Base-by-base conservation (phyloP, 2,329 filamentous ascomycete species). In the Phialophora chinensis region DNA sequence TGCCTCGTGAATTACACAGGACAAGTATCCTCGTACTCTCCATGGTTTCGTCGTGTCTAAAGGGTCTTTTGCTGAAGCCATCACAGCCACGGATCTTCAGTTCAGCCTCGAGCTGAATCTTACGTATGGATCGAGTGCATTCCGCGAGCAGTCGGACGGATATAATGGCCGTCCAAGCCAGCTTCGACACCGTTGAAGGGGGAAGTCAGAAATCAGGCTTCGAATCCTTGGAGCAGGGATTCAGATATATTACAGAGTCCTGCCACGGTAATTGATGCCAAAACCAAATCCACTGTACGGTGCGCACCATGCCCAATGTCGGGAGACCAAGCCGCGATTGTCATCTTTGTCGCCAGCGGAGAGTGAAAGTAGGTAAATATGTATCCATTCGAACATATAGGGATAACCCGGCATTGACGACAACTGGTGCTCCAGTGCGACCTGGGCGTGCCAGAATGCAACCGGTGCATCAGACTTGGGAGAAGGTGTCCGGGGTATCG, bases 401-500 rank as follows among this genome's bases (percentile, higher is more conserved):
- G 8, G 7, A 31, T 20, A 49, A 44, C 38, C 50, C 47, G 56
- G 63, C 59, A 63, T 58, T 67, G 29, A 67, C 47, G 50, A 7
- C 5, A 11, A 35, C 8, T 35, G 33, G 10, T 20, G 33, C 31
- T 31, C 5, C 42, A 71, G 69, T 71, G 69, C 49, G 69, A 71
- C 25, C 59, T 71, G 35, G 42, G n/a, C 17, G 65, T 58, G 25
- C 69, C 69, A 47, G 69, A 69, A 60, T 71, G 69, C 53, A 42
- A 64, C 6, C 57, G 67, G 49, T 77, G 75, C 58, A 67, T 68
- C 56, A 73, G 72, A 12, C 50, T 70, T 7, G 68, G 67, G 8
- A 72, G 74, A 56, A 57, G 50, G 50, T 77, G 75, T 57, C 67
- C 70, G 11, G 75, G 75, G 0, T 77, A 77, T 64, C 74, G 75